Percentiles rank a stretch among this genome's conserved stretches.
Conservation (phyloP, 1,284 basidiomycete species). For the Moniliella sp. region DNA sequence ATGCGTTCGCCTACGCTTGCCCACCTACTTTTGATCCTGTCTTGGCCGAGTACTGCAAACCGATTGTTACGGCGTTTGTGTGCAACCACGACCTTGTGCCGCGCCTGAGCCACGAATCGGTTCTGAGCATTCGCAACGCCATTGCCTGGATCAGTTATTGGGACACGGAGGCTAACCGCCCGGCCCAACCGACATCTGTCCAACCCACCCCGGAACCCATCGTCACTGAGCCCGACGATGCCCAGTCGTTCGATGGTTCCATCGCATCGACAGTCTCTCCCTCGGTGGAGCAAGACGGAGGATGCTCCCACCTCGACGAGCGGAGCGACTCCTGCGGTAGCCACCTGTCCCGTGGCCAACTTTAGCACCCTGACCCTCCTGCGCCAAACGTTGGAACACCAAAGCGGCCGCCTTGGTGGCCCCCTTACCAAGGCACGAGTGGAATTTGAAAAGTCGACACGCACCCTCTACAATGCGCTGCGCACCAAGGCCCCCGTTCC, state of each 20-base stretch:
- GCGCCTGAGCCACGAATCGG: slow-evolving; percentile 52
- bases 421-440: background rate
- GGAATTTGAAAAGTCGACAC: too few species aligned
- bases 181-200: too few species aligned
- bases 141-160: slow-evolving; percentile 55
- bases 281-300: too few species aligned
- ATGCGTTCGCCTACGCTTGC: slow-evolving; percentile 57
- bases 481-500: background rate
- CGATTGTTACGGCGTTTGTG: slow-evolving; percentile 52
- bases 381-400: background rate
- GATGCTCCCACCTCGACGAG: too few species aligned
- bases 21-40: slow-evolving; percentile 47
- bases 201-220: too few species aligned
- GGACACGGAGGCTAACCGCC: too few species aligned
- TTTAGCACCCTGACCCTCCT: too few species aligned
- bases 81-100: slow-evolving; percentile 62
- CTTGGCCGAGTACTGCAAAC: slow-evolving; percentile 42
- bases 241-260: background rate
- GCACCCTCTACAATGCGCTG: background rate
- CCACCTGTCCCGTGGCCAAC: too few species aligned
- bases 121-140: slow-evolving; percentile 53
- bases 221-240: slow-evolving; percentile 9
- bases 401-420: background rate
- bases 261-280: too few species aligned
- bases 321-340: too few species aligned